Evolutionary conservation across 768 basidiomycete species (phyloP), one percentile per base, ranked within the genome.

Genomic region (Boletellus sp.): DNA sequence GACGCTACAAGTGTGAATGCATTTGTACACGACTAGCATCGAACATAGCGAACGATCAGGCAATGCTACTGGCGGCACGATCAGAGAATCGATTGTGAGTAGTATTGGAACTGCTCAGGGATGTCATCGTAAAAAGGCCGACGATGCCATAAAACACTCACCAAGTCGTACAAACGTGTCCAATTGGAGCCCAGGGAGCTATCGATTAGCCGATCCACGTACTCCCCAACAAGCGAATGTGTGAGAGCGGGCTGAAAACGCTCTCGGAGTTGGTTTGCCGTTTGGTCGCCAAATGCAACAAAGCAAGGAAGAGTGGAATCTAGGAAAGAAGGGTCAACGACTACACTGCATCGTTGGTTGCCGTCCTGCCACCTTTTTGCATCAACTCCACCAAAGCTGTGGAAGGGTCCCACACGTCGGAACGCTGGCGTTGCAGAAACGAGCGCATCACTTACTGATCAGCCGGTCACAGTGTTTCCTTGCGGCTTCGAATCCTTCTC

Each of bases 381-480:
- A 98, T 98, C 46, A 98, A 74, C 65, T 98, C 96, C 34, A 98
- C 94, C 59, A 98, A 77, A 35, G 83, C 83, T 84, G 45, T 1
- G 73, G 28, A n/a, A 39, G 28, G 26, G 15, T 1, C 17, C 9
- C 43, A 24, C 45, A 46, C 37, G 50, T 55, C 39, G 58, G 45
- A 33, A 23, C 17, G 43, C 22, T 34, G 26, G 45, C 16, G 17
- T 15, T 4, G 15, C n/a, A n/a, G n/a, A 17, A 24, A 45, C 17
- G 2, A 38, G 12, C 16, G 33, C 17, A 15, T 20, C 13, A 78
- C 81, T 65, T 57, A 89, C 92, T 95, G 66, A 95, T 85, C 61
- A 99, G 88, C 57, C 94, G 80, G 67, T 98, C 96, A 55, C 94
- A 95, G 55, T 98, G 94, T 67, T 98, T 98, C 56, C 95, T 74